Evolutionary conservation across 148 eudicot species (phyloP).

Genomic region (Pouteria glomerata): DNA sequence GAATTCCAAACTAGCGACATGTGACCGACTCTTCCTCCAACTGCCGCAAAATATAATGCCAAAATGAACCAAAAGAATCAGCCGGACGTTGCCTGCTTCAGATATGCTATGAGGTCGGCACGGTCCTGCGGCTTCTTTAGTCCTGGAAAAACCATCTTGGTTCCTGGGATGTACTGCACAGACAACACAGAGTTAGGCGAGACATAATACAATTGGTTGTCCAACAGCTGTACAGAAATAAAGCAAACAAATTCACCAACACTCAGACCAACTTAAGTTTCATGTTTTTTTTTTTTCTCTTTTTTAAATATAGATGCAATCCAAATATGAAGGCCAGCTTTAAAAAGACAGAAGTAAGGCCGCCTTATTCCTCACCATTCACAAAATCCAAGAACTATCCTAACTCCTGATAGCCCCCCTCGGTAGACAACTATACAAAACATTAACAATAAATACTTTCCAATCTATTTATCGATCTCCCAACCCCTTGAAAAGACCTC

Average conservation of each 20-base stretch:
- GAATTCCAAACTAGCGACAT: slow-evolving; percentile 7
- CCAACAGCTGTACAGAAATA: not conserved
- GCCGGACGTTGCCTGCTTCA: slow-evolving; percentile 60
- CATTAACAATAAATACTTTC: too few species aligned
- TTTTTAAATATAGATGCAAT: too few species aligned
- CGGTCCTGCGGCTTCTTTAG: slow-evolving; percentile 83
- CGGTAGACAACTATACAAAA: too few species aligned
- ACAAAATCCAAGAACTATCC: too few species aligned
- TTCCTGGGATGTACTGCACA: slow-evolving; percentile 81
- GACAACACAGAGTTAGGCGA: not conserved
- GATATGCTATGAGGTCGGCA: slow-evolving; percentile 75
- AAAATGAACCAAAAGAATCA: slow-evolving; percentile 8
- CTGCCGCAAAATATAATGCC: not conserved
- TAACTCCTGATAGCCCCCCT: too few species aligned
- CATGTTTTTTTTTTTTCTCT: too few species aligned
- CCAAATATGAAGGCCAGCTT: too few species aligned
- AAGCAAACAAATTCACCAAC: not conserved
- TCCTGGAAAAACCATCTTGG: slow-evolving; percentile 91
- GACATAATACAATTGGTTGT: not conserved
- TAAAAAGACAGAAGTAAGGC: too few species aligned
- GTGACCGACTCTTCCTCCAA: slow-evolving; percentile 7
- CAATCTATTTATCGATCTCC: too few species aligned
- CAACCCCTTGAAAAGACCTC: too few species aligned
- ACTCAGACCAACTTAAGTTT: too few species aligned
- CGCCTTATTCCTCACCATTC: too few species aligned